Evolutionary conservation across 2,329 filamentous ascomycete species (phyloP).

Genomic region (Raffaelea albimanens): DNA sequence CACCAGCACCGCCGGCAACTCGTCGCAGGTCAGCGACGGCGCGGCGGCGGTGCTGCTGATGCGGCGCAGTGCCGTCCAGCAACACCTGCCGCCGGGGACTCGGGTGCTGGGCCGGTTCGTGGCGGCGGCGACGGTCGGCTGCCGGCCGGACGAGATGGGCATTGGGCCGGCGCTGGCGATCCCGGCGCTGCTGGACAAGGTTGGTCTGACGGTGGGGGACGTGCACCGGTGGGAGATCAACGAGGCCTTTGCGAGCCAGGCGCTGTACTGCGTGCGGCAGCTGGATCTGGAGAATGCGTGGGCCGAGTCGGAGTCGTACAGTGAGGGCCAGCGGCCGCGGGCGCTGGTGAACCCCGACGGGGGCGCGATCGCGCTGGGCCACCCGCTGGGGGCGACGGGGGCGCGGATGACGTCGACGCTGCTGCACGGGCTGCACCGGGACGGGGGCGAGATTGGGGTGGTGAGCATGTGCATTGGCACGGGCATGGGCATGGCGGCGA

Average conservation of each 20-base stretch:
- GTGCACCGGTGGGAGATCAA: constrained; percentile 90
- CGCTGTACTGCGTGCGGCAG: constrained; percentile 61
- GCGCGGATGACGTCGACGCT: constrained; percentile 71
- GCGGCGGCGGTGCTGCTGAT: constrained; percentile 78
- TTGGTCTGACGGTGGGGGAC: constrained; percentile 58
- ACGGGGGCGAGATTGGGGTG: constrained; percentile 67
- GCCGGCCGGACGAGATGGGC: constrained; percentile 87
- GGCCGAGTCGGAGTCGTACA: constrained; percentile 28
- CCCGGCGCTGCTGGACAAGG: constrained; percentile 63
- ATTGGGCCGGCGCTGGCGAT: constrained; percentile 81
- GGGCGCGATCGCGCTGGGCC: constrained; percentile 87
- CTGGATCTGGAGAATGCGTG: constrained; percentile 55
- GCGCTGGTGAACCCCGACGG: constrained; percentile 83
- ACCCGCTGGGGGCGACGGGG: constrained; percentile 83
- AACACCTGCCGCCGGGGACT: constrained; percentile 56
- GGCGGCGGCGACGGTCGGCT: constrained; percentile 65
- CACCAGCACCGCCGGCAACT: constrained; percentile 74
- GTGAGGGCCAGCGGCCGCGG: constrained; percentile 2
- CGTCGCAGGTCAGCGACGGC: constrained; percentile 75
- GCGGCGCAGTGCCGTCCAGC: constrained; percentile 68
- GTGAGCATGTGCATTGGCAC: constrained; percentile 86
- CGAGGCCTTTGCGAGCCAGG: constrained; percentile 64
- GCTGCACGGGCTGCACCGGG: constrained; percentile 55
- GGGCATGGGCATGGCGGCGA: constrained; percentile 57
- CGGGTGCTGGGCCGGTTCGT: constrained; percentile 76